phyloP scores from a whole-genome alignment of 2,329 filamentous ascomycete species.

The Akanthomyces uredinophilus region DNA sequence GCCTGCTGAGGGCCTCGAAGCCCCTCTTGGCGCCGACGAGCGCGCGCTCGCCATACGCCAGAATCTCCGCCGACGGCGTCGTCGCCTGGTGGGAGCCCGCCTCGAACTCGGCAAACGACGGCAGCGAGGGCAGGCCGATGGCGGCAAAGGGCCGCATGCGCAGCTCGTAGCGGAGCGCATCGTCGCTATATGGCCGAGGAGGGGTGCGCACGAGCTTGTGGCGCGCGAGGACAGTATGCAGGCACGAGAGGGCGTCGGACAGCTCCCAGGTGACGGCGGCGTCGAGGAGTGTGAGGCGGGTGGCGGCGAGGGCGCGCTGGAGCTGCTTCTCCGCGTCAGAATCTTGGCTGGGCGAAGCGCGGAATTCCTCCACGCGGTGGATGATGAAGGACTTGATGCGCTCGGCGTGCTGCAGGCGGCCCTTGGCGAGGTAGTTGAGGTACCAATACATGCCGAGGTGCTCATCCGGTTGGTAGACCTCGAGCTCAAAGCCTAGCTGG shows the following conservation, averaged over 20 bases:
- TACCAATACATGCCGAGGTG: conserved; percentile 89
- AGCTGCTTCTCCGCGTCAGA: conserved; percentile 38
- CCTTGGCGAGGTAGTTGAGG: conserved; percentile 66
- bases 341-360: conserved; percentile 16
- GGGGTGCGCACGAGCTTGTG: conserved; percentile 48
- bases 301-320: conserved; percentile 45
- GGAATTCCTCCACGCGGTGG: conserved; percentile 30
- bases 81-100: conserved; percentile 37
- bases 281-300: conserved; percentile 59
- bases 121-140: conserved; percentile 63
- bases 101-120: conserved; percentile 57
- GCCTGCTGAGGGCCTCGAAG: conserved; percentile 51
- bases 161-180: conserved; percentile 68
- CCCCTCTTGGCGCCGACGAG: conserved; percentile 47
- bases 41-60: conserved; percentile 41
- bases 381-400: conserved; percentile 65
- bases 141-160: conserved; percentile 79
- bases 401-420: conserved; percentile 63
- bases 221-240: conserved; percentile 64
- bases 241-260: conserved; percentile 48
- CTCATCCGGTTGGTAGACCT: conserved; percentile 83
- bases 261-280: conserved; percentile 57
- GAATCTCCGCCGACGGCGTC: conserved; percentile 34
- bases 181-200: conserved; percentile 59
- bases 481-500: conserved; percentile 89